A percentile compares a stretch with the other conserved stretches of the same genome.
Evolutionary conservation across 148 eudicot genomes (phyloP).

Genomic region (Bassia scoparia): DNA sequence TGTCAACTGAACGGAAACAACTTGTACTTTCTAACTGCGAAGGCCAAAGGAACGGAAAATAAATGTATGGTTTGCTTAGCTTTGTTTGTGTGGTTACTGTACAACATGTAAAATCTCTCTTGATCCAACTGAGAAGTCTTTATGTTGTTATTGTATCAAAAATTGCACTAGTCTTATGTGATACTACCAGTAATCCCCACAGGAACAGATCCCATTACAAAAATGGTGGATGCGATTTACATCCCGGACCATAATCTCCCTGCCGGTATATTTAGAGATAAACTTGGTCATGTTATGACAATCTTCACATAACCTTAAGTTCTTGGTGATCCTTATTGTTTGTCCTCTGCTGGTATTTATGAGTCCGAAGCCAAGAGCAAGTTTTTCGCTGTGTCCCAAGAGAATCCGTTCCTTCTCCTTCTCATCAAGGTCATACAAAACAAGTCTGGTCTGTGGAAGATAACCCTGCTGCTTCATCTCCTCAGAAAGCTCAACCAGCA

Average conservation of each 20-base stretch:
- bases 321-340: conserved; percentile 76
- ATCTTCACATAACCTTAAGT: conserved; percentile 89
- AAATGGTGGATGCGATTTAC: conserved; percentile 85
- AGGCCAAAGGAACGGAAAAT: neutral
- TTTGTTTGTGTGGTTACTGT: conserved; percentile 20
- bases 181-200: conserved; percentile 84
- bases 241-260: conserved; percentile 89
- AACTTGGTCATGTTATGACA: conserved; percentile 88
- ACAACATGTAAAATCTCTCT: conserved; percentile 24
- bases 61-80: neutral
- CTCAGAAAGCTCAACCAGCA: conserved; percentile 51
- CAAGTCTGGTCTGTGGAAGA: conserved; percentile 57
- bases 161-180: conserved; percentile 7
- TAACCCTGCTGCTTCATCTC: conserved; percentile 88
- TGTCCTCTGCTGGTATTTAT: conserved; percentile 65
- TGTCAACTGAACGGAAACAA: neutral
- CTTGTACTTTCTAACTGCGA: neutral
- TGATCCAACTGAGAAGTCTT: conserved; percentile 19
- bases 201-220: conserved; percentile 80
- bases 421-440: conserved; percentile 68
- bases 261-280: conserved; percentile 56
- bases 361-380: conserved; percentile 85
- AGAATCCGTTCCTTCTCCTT: conserved; percentile 71
- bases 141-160: conserved; percentile 11
- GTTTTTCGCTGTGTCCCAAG: conserved; percentile 88